A percentile compares a stretch with the other conserved stretches of the same genome.
Conservation (phyloP, 2,329 filamentous ascomycete species). For the Colletotrichum agaves region DNA sequence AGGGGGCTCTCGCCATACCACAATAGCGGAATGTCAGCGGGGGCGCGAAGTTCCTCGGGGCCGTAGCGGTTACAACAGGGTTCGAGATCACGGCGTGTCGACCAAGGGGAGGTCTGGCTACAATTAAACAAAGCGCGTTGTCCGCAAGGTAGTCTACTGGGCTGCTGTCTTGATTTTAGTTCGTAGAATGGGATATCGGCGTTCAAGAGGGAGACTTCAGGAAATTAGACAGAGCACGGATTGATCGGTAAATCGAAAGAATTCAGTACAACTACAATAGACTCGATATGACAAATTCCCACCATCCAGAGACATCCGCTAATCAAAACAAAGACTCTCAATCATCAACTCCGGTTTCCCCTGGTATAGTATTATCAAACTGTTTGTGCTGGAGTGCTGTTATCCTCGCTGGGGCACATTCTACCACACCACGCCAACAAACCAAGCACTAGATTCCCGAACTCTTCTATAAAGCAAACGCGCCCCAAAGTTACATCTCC, state of each 20-base stretch:
- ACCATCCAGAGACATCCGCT: too few species aligned
- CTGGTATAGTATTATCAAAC: not conserved
- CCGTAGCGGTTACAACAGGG: constrained; percentile 31
- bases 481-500: not conserved
- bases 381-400: constrained; percentile 2
- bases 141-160: too few species aligned
- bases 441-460: not conserved
- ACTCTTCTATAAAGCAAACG: not conserved
- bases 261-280: too few species aligned
- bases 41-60: constrained; percentile 10
- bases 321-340: too few species aligned
- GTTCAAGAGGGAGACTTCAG: too few species aligned
- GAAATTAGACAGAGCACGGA: not conserved
- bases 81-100: constrained; percentile 7
- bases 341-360: not conserved
- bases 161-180: too few species aligned
- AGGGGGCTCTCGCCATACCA: constrained; percentile 9
- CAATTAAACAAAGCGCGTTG: not conserved
- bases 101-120: constrained; percentile 31
- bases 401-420: not conserved
- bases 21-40: not conserved
- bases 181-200: not conserved
- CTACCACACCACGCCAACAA: not conserved
- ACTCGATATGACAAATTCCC: too few species aligned
- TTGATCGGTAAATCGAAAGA: too few species aligned